These are phyloP conservation scores for Heliamphora pulchella DNA, from an alignment of 179 eudicot genomes.

Conservation along the genomic window DNA sequence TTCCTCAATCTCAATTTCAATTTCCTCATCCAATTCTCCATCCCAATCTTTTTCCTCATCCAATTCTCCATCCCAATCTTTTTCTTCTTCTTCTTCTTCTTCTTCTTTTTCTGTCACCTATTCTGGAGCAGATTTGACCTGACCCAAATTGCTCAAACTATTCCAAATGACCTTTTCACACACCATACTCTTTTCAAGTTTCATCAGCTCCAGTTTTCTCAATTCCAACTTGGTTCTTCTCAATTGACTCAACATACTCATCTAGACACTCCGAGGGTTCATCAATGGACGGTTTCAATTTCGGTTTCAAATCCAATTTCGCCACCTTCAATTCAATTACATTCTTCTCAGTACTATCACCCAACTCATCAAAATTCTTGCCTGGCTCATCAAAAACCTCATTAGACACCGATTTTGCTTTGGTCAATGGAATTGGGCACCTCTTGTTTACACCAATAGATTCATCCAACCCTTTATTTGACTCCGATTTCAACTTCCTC, in stretches of 20 bases:
- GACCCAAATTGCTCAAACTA: conserved; percentile 18
- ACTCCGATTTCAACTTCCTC: conserved; percentile 33
- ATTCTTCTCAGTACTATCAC: conserved; percentile 12
- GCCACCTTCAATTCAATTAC: conserved; percentile 9
- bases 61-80: conserved; percentile 21
- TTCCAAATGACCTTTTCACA: conserved; percentile 24
- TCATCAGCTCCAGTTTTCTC: conserved; percentile 23
- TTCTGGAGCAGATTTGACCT: conserved; percentile 19
- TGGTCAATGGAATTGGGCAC: conserved; percentile 12
- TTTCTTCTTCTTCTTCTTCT: conserved; percentile 24
- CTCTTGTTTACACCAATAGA: conserved; percentile 13
- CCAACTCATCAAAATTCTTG: conserved; percentile 5
- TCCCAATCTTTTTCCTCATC: conserved; percentile 25
- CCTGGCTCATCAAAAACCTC: conserved; percentile 4
- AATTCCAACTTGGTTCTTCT: conserved; percentile 16
- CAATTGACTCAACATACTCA: conserved; percentile 12
- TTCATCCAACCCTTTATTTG: conserved; percentile 1
- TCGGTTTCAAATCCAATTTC: neutral
- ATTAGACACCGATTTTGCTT: conserved; percentile 9
- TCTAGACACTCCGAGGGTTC: neutral
- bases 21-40: conserved; percentile 27
- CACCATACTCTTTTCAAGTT: conserved; percentile 20
- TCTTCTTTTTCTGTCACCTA: conserved; percentile 11
- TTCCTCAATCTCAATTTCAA: conserved; percentile 17
- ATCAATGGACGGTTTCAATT: neutral